A percentile compares a stretch with the other conserved stretches of the same genome.
Evolutionary conservation across 495 filamentous ascomycete genomes (phyloP).

Genomic region (Penicillium silybi): DNA sequence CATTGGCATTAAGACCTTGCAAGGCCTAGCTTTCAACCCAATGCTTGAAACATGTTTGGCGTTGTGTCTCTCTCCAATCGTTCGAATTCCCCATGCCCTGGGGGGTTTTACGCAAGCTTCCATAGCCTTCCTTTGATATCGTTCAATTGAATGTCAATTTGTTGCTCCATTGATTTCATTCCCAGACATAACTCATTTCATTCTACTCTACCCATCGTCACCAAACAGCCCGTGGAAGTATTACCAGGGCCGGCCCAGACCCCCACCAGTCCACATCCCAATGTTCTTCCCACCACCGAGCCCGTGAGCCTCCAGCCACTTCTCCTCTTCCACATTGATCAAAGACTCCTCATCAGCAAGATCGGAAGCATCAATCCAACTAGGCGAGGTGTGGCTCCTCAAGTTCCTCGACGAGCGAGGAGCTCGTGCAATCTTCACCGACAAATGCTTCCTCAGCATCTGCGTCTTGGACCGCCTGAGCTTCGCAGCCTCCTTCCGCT

Average conservation of each 20-base stretch:
- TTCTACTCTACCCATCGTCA: background rate
- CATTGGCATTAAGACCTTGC: too few species aligned
- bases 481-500: background rate
- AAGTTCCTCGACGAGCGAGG: conserved; percentile 13
- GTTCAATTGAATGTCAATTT: background rate
- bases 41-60: too few species aligned
- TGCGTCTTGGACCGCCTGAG: conserved; percentile 14
- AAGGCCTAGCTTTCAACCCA: too few species aligned
- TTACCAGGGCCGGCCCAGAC: conserved; percentile 4
- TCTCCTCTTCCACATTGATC: conserved; percentile 11
- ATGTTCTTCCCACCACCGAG: conserved; percentile 1
- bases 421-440: conserved; percentile 10
- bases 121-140: too few species aligned
- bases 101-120: too few species aligned
- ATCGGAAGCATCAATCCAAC: conserved; percentile 11
- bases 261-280: conserved; percentile 11
- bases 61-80: too few species aligned
- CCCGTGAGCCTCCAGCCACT: conserved; percentile 20
- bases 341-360: conserved; percentile 11
- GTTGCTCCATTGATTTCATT: background rate
- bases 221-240: background rate
- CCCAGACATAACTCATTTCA: background rate
- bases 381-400: conserved; percentile 1
- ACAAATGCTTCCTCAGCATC: conserved; percentile 9
- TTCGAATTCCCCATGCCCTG: too few species aligned